Base-by-base conservation (phyloP, 768 basidiomycete species). In the Amanita subjunquillea region DNA sequence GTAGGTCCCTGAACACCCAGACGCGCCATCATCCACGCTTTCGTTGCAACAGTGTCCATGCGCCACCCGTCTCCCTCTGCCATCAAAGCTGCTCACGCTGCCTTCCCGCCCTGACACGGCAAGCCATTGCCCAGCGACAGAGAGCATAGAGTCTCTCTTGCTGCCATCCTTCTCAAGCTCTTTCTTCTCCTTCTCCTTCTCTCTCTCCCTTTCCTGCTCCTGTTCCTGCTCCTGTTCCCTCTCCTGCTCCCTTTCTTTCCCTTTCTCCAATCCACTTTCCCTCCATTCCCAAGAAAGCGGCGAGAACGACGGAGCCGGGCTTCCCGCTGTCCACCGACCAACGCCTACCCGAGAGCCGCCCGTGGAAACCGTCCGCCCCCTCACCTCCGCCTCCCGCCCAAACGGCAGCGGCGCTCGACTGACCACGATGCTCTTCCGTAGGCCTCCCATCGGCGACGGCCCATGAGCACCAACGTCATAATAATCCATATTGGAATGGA, bases 341-440 rank as follows among this genome's bases (percentile, higher is more conserved):
- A 7, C 32, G 32, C 42, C 29, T 43, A 22, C 29, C 51, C 36
- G 27, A 32, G n/a, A 13, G 1, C 36, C 43, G 38, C 51, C 51
- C 36, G 27, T 38, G 4, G 51, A 53, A 32, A 53, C 36, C 34
- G 51, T 53, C 15, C 51, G 42, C 20, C 36, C 20, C 27, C 51
- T 44, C 3, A 46, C 10, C 22, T 53, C 51, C 36, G 43, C 43
- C 32, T 53, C 43, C 20, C 51, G 42, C 22, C 51, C 51, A 46
- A 53, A 29, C 5, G 43, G 43, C 36, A 53, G 25, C 3, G 44
- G 41, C 32, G 7, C 27, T 22, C 32, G 22, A 10, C 30, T 32
- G 4, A 52, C 42, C 0, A 45, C 7, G 4, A 29, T 34, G 12
- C 17, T 37, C 15, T 36, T 53, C 51, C 51, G 37, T 10, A 29